These are phyloP conservation scores for Xylaria longipes DNA, from an alignment of 495 filamentous ascomycete species.

Conservation along the genomic window DNA sequence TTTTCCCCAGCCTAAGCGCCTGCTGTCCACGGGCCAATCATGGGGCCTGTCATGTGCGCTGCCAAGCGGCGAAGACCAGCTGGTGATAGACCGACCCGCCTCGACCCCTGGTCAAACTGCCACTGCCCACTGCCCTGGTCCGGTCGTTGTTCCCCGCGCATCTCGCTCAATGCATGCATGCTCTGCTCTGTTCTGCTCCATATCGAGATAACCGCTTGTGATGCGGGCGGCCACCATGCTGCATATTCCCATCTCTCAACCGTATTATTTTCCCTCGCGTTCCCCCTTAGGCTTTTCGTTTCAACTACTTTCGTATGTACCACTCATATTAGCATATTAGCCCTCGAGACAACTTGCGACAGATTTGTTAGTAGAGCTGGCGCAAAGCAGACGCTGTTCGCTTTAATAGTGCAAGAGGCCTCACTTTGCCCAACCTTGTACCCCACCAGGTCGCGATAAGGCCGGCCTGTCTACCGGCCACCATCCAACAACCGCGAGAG, in stretches of 20 bases:
- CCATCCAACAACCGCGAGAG: background rate
- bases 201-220: slow-evolving; percentile 12
- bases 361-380: background rate
- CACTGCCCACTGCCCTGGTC: background rate
- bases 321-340: background rate
- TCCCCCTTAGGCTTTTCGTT: background rate
- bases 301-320: background rate
- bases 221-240: background rate
- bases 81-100: slow-evolving; percentile 11
- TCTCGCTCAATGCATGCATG: background rate
- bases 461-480: background rate
- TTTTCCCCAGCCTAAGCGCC: slow-evolving; percentile 18
- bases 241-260: slow-evolving; percentile 1
- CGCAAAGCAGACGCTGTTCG: background rate
- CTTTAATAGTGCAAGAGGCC: background rate
- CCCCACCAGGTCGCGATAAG: slow-evolving; percentile 25
- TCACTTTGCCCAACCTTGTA: slow-evolving; percentile 3
- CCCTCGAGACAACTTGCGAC: background rate
- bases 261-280: background rate
- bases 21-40: slow-evolving; percentile 20
- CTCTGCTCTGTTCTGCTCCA: background rate
- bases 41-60: background rate
- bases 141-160: slow-evolving; percentile 18
- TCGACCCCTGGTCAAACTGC: background rate
- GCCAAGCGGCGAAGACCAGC: slow-evolving; percentile 16